Evolutionary conservation across 1,284 basidiomycete species (phyloP), one percentile per base, ranked within the genome.

Genomic region (Schizophyllum amplum): DNA sequence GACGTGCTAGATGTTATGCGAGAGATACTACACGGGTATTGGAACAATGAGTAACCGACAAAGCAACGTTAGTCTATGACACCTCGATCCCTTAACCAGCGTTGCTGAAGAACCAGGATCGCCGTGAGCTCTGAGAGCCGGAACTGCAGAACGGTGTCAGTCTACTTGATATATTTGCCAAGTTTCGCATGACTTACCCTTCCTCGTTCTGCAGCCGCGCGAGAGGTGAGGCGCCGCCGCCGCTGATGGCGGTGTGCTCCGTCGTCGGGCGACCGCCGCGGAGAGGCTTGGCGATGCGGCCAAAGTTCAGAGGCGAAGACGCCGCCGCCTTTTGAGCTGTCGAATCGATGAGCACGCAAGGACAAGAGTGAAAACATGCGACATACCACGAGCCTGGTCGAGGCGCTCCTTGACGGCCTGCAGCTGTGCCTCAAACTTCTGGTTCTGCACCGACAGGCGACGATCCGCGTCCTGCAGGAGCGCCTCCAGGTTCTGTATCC

Each of bases 241-340:
- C 74, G 50, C 72, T 65, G 52, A 76, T 72, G 52, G 76, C 72
- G 26, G 71, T 64, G 59, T 83, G 75, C 52, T 75, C 72, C 33
- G 74, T 65, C 27, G 75, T 65, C 27, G 75, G 67, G 53, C 72
- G 68, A 24, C 75, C 94, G 20, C 95, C 95, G 63, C 96, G 83
- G 60, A 99, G 75, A 13, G 96, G 96, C 75, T 98, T 98, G 55
- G 96, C 96, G 63, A 99, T 98, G 51, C 96, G 83, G 51, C 93
- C 93, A 75, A 95, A 95, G 69, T 77, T 88, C 65, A 94, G 77
- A 57, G 87, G 80, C 11, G 86, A 84, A 23, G 82, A 74, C 46
- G 77, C 74, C 57, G 86, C 80, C 59, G 84, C 80, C 73, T 92
- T 92, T 83, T 87, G 87, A 22, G 90, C 90, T 91, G 69, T 49